Conservation (phyloP, 2,329 filamentous ascomycete species). For the Didymella lethalis region DNA sequence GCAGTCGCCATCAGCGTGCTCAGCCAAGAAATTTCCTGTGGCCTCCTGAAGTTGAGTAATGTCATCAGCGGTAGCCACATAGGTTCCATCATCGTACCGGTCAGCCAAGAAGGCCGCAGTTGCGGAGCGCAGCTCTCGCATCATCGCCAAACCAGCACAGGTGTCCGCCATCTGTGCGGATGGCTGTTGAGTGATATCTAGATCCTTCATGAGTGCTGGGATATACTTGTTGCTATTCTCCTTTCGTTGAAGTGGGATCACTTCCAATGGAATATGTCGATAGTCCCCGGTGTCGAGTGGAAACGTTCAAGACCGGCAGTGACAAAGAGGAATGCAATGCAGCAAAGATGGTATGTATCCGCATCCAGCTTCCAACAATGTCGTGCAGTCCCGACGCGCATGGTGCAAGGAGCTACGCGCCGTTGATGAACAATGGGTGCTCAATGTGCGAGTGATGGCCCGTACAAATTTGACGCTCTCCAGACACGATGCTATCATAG, state of each 20-base stretch:
- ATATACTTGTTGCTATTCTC: not conserved
- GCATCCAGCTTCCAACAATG: not conserved
- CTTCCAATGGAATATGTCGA: not conserved
- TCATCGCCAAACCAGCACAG: not conserved
- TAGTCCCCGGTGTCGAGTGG: not conserved
- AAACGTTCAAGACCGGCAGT: not conserved
- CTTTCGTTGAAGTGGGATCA: not conserved
- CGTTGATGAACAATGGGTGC: not conserved
- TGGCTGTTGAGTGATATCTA: not conserved
- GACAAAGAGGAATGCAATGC: not conserved
- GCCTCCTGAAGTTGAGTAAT: slow-evolving; percentile 14
- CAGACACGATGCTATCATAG: not conserved
- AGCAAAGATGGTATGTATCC: not conserved
- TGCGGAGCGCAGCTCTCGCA: slow-evolving; percentile 3
- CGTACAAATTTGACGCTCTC: not conserved
- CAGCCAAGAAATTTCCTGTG: slow-evolving; percentile 15
- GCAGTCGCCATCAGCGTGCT: slow-evolving; percentile 14
- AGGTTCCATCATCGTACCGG: not conserved
- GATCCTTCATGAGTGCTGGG: not conserved
- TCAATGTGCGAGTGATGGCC: not conserved
- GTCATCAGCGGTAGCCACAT: slow-evolving; percentile 8
- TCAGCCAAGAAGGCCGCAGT: slow-evolving; percentile 11
- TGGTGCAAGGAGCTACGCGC: not conserved
- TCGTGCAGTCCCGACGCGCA: not conserved
- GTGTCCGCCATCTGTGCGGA: not conserved